Conservation (phyloP, 768 basidiomycete genomes). For the Amylocystis lapponica region DNA sequence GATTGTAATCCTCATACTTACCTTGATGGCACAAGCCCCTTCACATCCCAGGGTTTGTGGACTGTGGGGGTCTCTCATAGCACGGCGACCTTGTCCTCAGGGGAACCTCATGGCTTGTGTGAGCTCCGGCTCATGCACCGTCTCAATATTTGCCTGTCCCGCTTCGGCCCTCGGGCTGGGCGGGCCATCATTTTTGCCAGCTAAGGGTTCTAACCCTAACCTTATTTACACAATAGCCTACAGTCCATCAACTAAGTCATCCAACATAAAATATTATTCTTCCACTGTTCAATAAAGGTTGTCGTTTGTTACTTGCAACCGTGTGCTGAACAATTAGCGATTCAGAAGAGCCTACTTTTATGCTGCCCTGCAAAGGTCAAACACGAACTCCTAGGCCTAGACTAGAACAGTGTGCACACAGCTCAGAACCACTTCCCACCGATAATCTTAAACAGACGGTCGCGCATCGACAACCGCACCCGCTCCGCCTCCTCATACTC, state of each 20-base stretch:
- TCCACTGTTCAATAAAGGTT: no score
- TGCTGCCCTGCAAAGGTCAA: no score
- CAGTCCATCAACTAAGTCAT: no score
- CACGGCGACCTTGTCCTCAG: slow-evolving; percentile 52
- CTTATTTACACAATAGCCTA: no score
- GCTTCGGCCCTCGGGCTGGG: slow-evolving; percentile 6
- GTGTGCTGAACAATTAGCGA: no score
- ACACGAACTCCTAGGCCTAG: no score
- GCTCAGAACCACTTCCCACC: slow-evolving; percentile 13
- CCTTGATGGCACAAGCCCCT: slow-evolving; percentile 30
- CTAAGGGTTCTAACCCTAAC: slow-evolving; percentile 2
- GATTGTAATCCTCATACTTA: slow-evolving; percentile 23
- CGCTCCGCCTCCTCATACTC: slow-evolving; percentile 8
- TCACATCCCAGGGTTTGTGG: slow-evolving; percentile 30
- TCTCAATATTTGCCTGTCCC: slow-evolving; percentile 17
- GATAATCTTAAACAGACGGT: slow-evolving; percentile 17
- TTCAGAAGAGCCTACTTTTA: no score
- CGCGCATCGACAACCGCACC: slow-evolving; percentile 7
- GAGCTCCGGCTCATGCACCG: slow-evolving; percentile 32
- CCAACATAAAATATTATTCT: no score
- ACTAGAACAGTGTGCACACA: no score
- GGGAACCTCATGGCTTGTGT: slow-evolving; percentile 38
- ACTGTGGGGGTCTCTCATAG: slow-evolving; percentile 36
- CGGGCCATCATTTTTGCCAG: slow-evolving; percentile 1
- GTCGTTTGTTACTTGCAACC: no score